Evolutionary conservation across 163 green algal genomes (phyloP).

Genomic region (Scenedesmus sp.): DNA sequence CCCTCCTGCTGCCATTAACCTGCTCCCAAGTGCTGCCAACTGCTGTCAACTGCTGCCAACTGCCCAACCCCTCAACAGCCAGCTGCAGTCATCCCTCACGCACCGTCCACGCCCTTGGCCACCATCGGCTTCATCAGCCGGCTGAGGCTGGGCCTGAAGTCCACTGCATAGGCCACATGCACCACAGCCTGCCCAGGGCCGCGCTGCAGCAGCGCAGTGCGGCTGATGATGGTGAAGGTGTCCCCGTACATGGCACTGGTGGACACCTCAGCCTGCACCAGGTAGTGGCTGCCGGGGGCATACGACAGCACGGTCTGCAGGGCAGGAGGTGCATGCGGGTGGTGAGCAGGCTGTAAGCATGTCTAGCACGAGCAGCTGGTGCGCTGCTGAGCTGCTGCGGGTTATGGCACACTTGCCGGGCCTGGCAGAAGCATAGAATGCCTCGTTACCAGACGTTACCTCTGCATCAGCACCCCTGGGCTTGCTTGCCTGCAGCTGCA

Average conservation of each 20-base stretch:
- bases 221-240: constrained; percentile 74
- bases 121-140: constrained; percentile 67
- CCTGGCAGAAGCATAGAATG: neutral
- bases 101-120: constrained; percentile 64
- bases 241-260: constrained; percentile 88
- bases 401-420: too few relatives aligned
- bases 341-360: too few relatives aligned
- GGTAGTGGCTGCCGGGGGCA: constrained; percentile 54
- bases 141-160: constrained; percentile 62
- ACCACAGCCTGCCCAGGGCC: neutral
- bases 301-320: constrained; percentile 10
- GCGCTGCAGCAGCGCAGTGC: constrained; percentile 36
- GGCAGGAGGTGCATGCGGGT: neutral
- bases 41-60: neutral
- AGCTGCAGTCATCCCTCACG: neutral
- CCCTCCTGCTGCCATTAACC: neutral
- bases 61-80: neutral
- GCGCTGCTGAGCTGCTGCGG: too few relatives aligned
- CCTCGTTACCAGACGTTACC: too few relatives aligned
- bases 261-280: constrained; percentile 69
- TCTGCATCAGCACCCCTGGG: neutral
- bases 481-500: neutral
- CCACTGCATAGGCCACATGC: constrained; percentile 52
- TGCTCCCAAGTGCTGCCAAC: neutral
- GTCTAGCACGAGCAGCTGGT: too few relatives aligned